Evolutionary conservation across 305 asterid species (phyloP).

Genomic region (Solanum hybrid): DNA sequence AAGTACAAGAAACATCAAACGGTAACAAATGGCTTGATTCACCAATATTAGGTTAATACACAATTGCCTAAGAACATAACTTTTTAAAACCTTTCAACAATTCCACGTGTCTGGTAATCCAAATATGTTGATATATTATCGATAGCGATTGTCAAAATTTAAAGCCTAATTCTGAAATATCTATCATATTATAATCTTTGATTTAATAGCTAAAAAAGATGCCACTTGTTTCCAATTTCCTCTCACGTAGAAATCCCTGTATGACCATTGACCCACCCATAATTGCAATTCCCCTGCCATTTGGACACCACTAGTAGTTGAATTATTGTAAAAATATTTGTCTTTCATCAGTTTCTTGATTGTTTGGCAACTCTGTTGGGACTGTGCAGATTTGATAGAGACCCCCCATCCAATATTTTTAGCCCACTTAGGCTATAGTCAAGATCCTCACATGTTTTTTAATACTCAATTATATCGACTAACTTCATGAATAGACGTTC

Average conservation of each 20-base stretch:
- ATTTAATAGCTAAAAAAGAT: not conserved
- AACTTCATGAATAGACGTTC: not conserved
- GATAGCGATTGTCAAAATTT: not conserved
- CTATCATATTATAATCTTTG: not conserved
- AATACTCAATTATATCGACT: not conserved
- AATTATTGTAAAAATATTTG: not conserved
- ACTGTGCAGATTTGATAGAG: not conserved
- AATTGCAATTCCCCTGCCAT: not conserved
- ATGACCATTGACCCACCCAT: not conserved
- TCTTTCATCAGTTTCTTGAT: not conserved
- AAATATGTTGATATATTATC: not conserved
- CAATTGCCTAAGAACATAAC: not conserved
- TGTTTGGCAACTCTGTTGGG: not conserved
- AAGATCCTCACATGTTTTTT: not conserved
- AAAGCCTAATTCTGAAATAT: not conserved
- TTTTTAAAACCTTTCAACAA: not conserved
- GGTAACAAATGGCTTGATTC: not conserved
- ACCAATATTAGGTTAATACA: not conserved
- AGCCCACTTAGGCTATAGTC: not conserved
- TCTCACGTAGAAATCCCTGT: not conserved
- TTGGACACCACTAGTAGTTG: not conserved
- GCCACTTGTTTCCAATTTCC: conserved; percentile 2
- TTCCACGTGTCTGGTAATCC: not conserved
- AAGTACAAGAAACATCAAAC: too few species aligned
- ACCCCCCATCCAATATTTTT: not conserved